Base-by-base conservation (phyloP, 2,329 filamentous ascomycete species). In the Penicillium sp. region DNA sequence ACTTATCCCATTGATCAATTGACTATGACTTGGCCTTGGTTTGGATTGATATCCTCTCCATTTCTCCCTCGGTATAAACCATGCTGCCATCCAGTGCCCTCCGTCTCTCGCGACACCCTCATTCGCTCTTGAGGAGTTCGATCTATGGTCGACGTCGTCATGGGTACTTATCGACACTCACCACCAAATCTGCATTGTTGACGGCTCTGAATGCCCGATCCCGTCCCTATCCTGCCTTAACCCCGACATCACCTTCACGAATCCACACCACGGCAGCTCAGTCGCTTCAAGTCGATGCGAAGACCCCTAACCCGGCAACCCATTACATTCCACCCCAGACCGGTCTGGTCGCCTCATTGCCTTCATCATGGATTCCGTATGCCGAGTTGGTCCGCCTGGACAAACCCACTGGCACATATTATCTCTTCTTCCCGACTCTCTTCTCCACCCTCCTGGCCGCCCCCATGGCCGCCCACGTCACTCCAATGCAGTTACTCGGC, bases 301-400 rank as follows among this genome's bases (percentile, higher is more conserved):
- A 52, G 13, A 45, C 37, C 22, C 26, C 39, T 39, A 52, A 52
- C 29, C 49, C 49, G 16, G 49, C 61, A 14, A 63, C 68, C 41
- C 71, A 70, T 55, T 82, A 82, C 63, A 70, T 65, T n/a, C 75
- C 76, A 13, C 80, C 80, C 1, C 75, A 70, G 19, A 78, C 68
- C 2, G 80, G 80, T 6, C 49, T 82, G 19, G 62, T 82, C 48
- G 77, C 79, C 13, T 71, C 66, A 41, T 64, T 84, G 10, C 81
- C 82, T 1, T 64, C 62, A 7, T 75, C 78, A 63, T 84, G 81
- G 80, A 75, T 84, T 37, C 82, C 82, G 3, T 85, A 84, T 62
- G 80, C 77, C 24, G 77, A 85, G 63, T 72, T 84, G 14, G 75
- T 82, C 52, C 81, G 82, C 16, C 70, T 85, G 51, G 76, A 84